phyloP scores from a whole-genome alignment of 2,329 filamentous ascomycete species.

The Aureobasidium sp. region DNA sequence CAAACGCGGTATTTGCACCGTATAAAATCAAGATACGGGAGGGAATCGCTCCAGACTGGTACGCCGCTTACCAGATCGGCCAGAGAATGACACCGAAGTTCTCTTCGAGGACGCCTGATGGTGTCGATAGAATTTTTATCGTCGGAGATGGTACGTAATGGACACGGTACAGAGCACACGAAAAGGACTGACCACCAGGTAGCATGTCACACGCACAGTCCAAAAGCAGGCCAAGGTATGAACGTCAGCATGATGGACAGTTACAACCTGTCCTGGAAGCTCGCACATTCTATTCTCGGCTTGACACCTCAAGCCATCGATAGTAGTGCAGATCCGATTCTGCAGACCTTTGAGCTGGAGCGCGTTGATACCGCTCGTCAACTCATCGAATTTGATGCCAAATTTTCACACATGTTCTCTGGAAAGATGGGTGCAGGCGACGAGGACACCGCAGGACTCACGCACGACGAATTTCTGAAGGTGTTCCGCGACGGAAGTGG shows the following conservation, averaged over 20 bases:
- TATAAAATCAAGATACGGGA: slow-evolving; percentile 9
- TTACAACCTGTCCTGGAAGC: slow-evolving; percentile 54
- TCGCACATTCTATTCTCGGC: slow-evolving; percentile 31
- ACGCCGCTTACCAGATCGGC: slow-evolving; percentile 49
- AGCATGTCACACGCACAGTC: slow-evolving; percentile 42
- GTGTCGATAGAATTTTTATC: slow-evolving; percentile 11
- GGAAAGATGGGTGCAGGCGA: slow-evolving; percentile 26
- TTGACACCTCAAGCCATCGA: background rate
- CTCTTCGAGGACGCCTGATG: slow-evolving; percentile 10
- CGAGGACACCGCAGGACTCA: slow-evolving; percentile 18
- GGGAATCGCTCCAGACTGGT: slow-evolving; percentile 8
- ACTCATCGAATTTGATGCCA: slow-evolving; percentile 52
- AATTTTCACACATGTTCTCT: slow-evolving; percentile 42
- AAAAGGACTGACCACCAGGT: background rate
- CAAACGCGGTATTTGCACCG: slow-evolving; percentile 29
- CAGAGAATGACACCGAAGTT: slow-evolving; percentile 36
- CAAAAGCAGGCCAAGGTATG: slow-evolving; percentile 65
- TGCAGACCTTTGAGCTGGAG: slow-evolving; percentile 49
- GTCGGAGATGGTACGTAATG: background rate
- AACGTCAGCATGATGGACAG: slow-evolving; percentile 65
- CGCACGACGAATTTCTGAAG: slow-evolving; percentile 23
- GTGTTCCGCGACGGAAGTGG: slow-evolving; percentile 51
- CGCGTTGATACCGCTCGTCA: slow-evolving; percentile 56
- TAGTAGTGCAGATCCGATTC: slow-evolving; percentile 28
- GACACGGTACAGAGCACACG: slow-evolving; percentile 28